Base-by-base conservation (phyloP, 805 yeast species). In the Clavispora vitiphila region DNA sequence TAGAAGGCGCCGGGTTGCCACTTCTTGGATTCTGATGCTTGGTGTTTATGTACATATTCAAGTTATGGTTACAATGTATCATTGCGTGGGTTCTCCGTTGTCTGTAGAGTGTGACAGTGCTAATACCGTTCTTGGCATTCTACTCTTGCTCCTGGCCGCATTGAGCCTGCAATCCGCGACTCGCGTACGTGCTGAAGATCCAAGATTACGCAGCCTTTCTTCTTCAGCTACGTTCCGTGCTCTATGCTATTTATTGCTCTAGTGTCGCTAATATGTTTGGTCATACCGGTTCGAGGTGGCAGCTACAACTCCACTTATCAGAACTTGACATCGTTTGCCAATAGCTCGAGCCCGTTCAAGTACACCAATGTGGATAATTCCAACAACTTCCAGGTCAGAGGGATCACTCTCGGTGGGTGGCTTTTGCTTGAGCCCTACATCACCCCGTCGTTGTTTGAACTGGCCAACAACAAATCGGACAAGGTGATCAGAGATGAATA, bases 321-420 rank as follows among this genome's bases (percentile, higher is more conserved):
- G 11, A 30, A 37, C 22, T 9, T 31, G 23, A 34, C 45, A 3
- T 23, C 20, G 4, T 44, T 22, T 24, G 19, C 43, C 8, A 47
- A 44, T 22, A 16, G 42, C 19, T 29, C 40, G 8, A 22, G 35
- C 6, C 22, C 24, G 7, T 48, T 35, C 27, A 25, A 29, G 8
- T 48, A 31, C 39, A 38, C 43, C 9, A 48, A 41, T 30, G 11
- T 37, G 15, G 16, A 34, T 19, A 31, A 47, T 2, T 29, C 51
- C 2, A 38, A 37, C n/a, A 26, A 31, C 16, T 48, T 48, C 39
- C 47, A 43, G 12, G 39, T 46, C 16, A 32, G 32, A 29, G 51
- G 51, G 8, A 75, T 80, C 11, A 71, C 77, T 21, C 53, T 83
- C 11, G 90, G 89, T 24, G 88, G 88, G 7, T 83, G 89, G 90